phyloP scores from a whole-genome alignment of 177 flowering plant species.

The Telopea speciosissima region DNA sequence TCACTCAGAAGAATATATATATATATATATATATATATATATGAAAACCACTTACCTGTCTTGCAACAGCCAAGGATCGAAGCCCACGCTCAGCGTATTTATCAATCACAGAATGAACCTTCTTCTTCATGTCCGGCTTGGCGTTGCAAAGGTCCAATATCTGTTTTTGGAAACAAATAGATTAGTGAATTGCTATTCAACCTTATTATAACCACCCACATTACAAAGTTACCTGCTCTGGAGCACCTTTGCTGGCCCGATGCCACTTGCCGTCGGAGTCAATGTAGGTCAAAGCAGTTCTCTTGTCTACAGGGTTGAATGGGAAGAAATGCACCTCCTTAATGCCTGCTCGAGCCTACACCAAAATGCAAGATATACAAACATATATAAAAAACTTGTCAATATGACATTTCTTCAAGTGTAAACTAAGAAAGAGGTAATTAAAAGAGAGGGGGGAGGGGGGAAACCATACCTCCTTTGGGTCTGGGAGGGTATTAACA shows the following conservation, averaged over 20 bases:
- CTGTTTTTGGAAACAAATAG: slow-evolving; percentile 24
- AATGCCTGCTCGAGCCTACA: slow-evolving; percentile 86
- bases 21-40: too few species aligned
- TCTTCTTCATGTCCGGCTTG: slow-evolving; percentile 63
- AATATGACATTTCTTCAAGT: too few species aligned
- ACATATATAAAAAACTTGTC: neutral
- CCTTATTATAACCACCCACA: neutral
- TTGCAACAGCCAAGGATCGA: slow-evolving; percentile 80
- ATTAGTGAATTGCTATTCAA: neutral
- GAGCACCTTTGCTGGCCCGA: slow-evolving; percentile 96
- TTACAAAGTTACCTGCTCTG: slow-evolving; percentile 67
- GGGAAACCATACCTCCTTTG: slow-evolving; percentile 64
- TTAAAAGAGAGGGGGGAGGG: too few species aligned
- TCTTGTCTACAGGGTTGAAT: slow-evolving; percentile 92
- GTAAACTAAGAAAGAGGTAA: too few species aligned
- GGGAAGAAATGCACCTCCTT: slow-evolving; percentile 89
- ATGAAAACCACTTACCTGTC: slow-evolving; percentile 47
- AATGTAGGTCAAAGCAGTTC: slow-evolving; percentile 91
- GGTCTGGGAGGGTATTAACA: slow-evolving; percentile 94
- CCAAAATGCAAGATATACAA: neutral
- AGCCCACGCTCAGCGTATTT: slow-evolving; percentile 98
- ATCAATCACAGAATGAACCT: slow-evolving; percentile 72
- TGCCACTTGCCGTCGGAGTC: slow-evolving; percentile 82
- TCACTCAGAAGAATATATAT: too few species aligned
- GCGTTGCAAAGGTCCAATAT: slow-evolving; percentile 64